phyloP scores from a whole-genome alignment of 345 rosid species.

The Turritis glabra region DNA sequence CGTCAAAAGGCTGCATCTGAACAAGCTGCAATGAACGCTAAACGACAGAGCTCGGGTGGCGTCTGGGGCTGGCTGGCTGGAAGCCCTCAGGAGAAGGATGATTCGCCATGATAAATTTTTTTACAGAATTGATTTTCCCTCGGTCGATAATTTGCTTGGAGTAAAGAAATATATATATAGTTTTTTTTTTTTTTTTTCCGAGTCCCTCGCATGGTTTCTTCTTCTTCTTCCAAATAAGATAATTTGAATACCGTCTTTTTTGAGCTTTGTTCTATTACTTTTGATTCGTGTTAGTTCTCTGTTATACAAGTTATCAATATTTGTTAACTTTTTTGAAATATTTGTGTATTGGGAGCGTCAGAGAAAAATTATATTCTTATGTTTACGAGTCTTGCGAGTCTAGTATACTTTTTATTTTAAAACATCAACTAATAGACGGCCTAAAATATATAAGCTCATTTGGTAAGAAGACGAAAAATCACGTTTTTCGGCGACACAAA shows the following conservation, averaged over 20 bases:
- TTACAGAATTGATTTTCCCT: too few relatives aligned
- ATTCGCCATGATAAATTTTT: conserved; percentile 6
- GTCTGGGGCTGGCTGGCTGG: conserved; percentile 99
- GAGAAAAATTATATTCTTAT: not conserved
- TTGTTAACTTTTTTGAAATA: conserved; percentile 5
- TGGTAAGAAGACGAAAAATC: not conserved
- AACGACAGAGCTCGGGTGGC: conserved; percentile 80
- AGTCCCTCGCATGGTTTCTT: conserved; percentile 18
- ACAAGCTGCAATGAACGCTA: conserved; percentile 76
- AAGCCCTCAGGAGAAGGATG: conserved; percentile 50
- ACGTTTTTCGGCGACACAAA: not conserved
- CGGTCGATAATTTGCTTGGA: conserved; percentile 8
- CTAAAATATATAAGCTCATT: not conserved
- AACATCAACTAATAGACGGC: not conserved
- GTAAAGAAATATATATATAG: conserved; percentile 23
- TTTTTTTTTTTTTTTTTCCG: not conserved
- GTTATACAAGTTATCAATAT: conserved; percentile 23
- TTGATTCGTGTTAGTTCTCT: conserved; percentile 20
- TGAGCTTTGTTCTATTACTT: not conserved
- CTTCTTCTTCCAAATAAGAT: conserved; percentile 11
- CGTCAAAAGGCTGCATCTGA: conserved; percentile 97
- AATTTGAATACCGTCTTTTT: not conserved
- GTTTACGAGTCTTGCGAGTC: not conserved
- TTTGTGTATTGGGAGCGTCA: not conserved
- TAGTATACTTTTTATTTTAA: not conserved